phyloP scores from a whole-genome alignment of 257 asterid genomes.

The Solanum pimpinellifolium region DNA sequence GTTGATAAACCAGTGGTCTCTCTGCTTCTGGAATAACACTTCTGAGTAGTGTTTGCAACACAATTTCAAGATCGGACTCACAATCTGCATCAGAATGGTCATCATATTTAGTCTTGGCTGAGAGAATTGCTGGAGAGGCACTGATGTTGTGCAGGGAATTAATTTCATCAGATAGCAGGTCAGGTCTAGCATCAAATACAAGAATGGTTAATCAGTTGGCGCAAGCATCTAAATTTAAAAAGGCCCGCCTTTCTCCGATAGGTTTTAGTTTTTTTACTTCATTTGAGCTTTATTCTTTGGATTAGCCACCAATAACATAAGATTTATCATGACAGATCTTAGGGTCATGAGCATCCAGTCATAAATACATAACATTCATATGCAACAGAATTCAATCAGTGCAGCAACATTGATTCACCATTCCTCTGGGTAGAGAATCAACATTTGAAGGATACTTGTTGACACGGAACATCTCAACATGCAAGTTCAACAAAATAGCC shows the following conservation, averaged over 20 bases:
- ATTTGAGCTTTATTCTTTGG: not conserved
- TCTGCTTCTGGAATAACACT: not conserved
- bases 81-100: not conserved
- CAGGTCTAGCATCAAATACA: not conserved
- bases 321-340: not conserved
- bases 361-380: not conserved
- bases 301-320: not conserved
- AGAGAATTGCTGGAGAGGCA: not conserved
- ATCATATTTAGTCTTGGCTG: not conserved
- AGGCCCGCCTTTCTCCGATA: not conserved
- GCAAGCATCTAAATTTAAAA: not conserved
- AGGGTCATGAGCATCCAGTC: not conserved
- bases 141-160: not conserved
- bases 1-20: not conserved
- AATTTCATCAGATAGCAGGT: not conserved
- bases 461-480: constrained; percentile 97
- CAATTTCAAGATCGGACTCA: not conserved
- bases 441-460: constrained; percentile 79
- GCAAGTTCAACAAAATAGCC: constrained; percentile 94
- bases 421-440: not conserved
- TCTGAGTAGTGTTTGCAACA: not conserved
- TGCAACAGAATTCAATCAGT: not conserved
- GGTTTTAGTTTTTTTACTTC: not conserved
- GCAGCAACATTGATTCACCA: not conserved
- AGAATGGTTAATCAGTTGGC: not conserved